A percentile compares a stretch with the other conserved stretches of the same genome.
These are phyloP conservation scores for Trametes polyzona DNA, from an alignment of 1,284 basidiomycete genomes.

Conservation along the genomic window DNA sequence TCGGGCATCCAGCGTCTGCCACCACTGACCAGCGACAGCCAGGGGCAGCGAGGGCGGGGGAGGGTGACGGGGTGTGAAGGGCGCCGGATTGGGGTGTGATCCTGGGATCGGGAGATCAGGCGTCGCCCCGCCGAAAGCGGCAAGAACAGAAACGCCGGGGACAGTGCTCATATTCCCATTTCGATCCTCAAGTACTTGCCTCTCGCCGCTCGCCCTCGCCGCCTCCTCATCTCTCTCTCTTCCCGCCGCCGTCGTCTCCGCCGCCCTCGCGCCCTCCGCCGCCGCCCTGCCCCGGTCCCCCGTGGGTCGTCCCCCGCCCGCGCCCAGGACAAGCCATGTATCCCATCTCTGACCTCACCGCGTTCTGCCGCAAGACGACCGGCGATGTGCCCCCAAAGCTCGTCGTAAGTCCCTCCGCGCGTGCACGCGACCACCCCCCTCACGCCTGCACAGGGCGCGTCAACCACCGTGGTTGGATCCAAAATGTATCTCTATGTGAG, in stretches of 20 bases:
- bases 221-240: slow-evolving; percentile 2
- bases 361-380: slow-evolving; percentile 79
- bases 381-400: slow-evolving; percentile 90
- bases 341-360: slow-evolving; percentile 87
- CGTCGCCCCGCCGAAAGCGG: slow-evolving; percentile 4
- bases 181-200: slow-evolving; percentile 3
- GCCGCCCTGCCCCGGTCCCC: slow-evolving; percentile 1
- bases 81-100: slow-evolving; percentile 10
- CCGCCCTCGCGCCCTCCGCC: slow-evolving; percentile 1
- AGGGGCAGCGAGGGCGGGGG: background rate
- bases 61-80: slow-evolving; percentile 6
- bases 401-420: slow-evolving; percentile 61
- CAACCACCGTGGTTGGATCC: slow-evolving; percentile 82
- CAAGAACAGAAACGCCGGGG: slow-evolving; percentile 16
- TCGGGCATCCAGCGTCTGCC: background rate
- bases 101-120: slow-evolving; percentile 15
- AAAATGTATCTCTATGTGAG: slow-evolving; percentile 87
- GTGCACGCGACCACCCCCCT: slow-evolving; percentile 2
- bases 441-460: slow-evolving; percentile 63
- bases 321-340: slow-evolving; percentile 49
- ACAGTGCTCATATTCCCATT: slow-evolving; percentile 15
- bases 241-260: slow-evolving; percentile 2
- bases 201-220: background rate
- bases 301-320: slow-evolving; percentile 9
- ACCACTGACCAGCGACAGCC: background rate